Evolutionary conservation across 768 basidiomycete species (phyloP).

Genomic region (Boletus insuetus): DNA sequence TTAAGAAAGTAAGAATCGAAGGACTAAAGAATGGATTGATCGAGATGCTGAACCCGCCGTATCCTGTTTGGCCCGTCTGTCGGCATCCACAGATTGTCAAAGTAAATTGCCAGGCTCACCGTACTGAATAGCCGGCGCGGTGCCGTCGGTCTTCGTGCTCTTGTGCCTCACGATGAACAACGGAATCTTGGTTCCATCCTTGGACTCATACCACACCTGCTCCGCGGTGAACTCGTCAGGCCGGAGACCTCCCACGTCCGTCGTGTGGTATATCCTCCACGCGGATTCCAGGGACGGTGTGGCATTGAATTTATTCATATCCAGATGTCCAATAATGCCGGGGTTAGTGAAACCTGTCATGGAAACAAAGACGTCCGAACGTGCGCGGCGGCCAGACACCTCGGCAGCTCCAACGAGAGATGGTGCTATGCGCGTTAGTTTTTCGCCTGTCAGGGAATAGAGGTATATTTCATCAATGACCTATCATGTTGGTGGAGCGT

Average conservation of each 20-base stretch:
- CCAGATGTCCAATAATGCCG: slow-evolving; percentile 60
- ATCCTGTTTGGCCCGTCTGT: slow-evolving; percentile 42
- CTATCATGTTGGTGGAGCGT: slow-evolving; percentile 24
- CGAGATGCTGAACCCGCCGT: slow-evolving; percentile 78
- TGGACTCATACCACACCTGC: slow-evolving; percentile 79
- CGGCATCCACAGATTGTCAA: not conserved
- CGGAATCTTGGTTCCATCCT: slow-evolving; percentile 77
- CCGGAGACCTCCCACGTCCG: slow-evolving; percentile 56
- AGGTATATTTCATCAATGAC: slow-evolving; percentile 81
- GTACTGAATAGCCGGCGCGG: slow-evolving; percentile 74
- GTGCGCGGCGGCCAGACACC: slow-evolving; percentile 48
- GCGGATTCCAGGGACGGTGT: slow-evolving; percentile 39
- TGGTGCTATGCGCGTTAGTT: slow-evolving; percentile 52
- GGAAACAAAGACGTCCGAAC: slow-evolving; percentile 61
- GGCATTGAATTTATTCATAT: slow-evolving; percentile 40
- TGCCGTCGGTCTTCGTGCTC: slow-evolving; percentile 66
- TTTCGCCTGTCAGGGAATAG: slow-evolving; percentile 53
- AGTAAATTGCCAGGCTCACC: slow-evolving; percentile 38
- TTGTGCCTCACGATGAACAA: slow-evolving; percentile 85
- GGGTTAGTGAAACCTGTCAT: slow-evolving; percentile 72
- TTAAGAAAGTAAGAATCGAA: slow-evolving; percentile 67
- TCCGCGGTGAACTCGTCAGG: slow-evolving; percentile 66
- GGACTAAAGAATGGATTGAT: slow-evolving; percentile 73
- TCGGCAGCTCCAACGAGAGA: slow-evolving; percentile 67
- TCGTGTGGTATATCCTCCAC: slow-evolving; percentile 59